phyloP scores from a whole-genome alignment of 768 basidiomycete genomes.

The Boletus reticulatus region DNA sequence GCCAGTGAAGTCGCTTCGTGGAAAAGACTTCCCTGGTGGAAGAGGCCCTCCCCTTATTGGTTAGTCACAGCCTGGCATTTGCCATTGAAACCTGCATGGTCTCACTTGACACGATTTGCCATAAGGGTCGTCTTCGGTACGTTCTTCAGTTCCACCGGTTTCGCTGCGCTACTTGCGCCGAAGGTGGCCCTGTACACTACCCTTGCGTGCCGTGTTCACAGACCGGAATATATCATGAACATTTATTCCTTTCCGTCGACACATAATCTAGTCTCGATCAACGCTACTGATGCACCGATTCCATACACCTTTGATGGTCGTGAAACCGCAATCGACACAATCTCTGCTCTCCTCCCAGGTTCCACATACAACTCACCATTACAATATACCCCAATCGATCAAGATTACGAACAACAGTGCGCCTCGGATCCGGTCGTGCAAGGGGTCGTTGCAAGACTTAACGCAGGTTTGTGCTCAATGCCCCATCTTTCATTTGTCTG shows the following conservation, averaged over 20 bases:
- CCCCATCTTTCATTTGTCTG: not conserved
- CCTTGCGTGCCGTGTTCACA: constrained; percentile 67
- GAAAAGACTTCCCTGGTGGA: constrained; percentile 65
- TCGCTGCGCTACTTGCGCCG: constrained; percentile 60
- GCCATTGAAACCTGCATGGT: not conserved
- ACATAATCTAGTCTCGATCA: not conserved
- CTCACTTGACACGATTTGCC: not conserved
- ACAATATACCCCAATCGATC: not conserved
- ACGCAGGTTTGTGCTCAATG: constrained; percentile 46
- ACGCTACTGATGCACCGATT: not conserved
- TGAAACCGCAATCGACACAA: not conserved
- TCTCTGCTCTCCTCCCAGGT: constrained; percentile 2
- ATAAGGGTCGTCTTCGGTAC: constrained; percentile 56
- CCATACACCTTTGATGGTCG: not conserved
- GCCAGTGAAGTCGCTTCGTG: constrained; percentile 25
- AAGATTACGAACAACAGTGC: constrained; percentile 38
- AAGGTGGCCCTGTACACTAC: constrained; percentile 72
- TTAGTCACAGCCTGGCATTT: constrained; percentile 30
- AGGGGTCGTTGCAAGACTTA: constrained; percentile 66
- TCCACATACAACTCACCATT: not conserved
- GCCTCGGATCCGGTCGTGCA: constrained; percentile 69
- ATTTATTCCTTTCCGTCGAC: not conserved
- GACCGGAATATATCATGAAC: constrained; percentile 46
- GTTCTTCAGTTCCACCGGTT: constrained; percentile 55
- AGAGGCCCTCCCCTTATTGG: constrained; percentile 71